Base-by-base conservation (phyloP, 352 stramenopile species). In the Thraustotheca clavata region DNA sequence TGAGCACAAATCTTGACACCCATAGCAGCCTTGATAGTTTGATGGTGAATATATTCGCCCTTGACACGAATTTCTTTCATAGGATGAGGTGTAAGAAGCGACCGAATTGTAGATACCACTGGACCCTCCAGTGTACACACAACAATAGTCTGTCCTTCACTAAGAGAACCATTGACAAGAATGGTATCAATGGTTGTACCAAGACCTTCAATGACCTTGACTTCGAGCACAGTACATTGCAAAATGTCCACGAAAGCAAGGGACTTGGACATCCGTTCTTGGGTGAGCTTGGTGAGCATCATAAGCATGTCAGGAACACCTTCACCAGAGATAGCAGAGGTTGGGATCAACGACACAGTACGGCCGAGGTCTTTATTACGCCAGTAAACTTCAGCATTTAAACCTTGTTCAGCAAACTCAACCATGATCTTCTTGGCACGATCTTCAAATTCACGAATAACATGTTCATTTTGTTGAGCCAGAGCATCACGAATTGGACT, bases 381-480 rank as follows among this genome's bases (percentile, higher is more conserved):
- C 92, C 96, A 99, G 79, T 99, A 99, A 29, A 99, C 86, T 71
- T 98, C 95, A 6, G 96, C 96, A 76, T 99, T 99, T 31, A 99
- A 83, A 47, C 95, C 95, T 75, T 99, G 94, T 76, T 98, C 92
- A 60, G 95, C 87, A 67, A 99, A 89, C 72, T 98, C 91, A 32
- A 97, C 75, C 54, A 98, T 98, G 60, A 97, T 97, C 41, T 94
- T 77, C 67, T 92, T 86, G 29, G 91, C 73, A 49, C 96, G 89
- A 69, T 88, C 86, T 60, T 98, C 86, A 59, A 99, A 99, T 74
- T 99, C 97, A 31, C 86, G 83, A 39, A 96, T 73, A 12, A 97
- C 97, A 70, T 98, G 90, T 43, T 98, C 84, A 43, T 97, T 88
- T 72, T 93, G 83, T 71, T 87, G 74, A 76, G 88, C 87, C 40